Conservation (phyloP, 768 basidiomycete genomes). For the Tulasnella sp. region DNA sequence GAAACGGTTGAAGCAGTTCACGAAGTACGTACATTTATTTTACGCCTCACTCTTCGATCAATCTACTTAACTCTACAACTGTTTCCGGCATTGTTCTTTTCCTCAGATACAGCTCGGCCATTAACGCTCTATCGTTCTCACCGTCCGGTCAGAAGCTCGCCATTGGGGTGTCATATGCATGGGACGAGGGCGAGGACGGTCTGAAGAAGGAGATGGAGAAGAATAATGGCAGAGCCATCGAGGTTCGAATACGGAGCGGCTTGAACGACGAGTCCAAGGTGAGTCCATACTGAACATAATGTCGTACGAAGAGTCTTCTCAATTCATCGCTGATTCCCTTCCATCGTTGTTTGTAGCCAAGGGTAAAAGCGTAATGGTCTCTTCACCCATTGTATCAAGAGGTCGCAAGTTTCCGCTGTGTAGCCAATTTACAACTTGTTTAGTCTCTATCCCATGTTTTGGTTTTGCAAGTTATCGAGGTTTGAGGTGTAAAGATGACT, state of each 20-base stretch:
- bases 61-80: neutral
- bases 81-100: no score
- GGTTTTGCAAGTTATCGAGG: no score
- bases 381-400: no score
- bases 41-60: constrained; percentile 32
- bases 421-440: no score
- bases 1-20: constrained; percentile 86
- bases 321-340: no score
- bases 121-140: constrained; percentile 76
- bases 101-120: constrained; percentile 26
- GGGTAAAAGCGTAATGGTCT: no score
- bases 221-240: constrained; percentile 39
- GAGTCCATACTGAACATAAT: constrained; percentile 19
- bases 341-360: no score
- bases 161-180: constrained; percentile 78
- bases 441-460: no score
- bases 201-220: constrained; percentile 40
- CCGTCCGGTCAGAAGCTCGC: constrained; percentile 74
- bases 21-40: constrained; percentile 48
- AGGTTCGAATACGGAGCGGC: constrained; percentile 42
- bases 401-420: no score
- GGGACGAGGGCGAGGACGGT: constrained; percentile 78
- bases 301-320: no score
- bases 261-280: constrained; percentile 75
- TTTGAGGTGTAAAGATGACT: no score